These are phyloP conservation scores for Verbascum thapsus DNA, from an alignment of 257 asterid genomes.

Conservation along the genomic window DNA sequence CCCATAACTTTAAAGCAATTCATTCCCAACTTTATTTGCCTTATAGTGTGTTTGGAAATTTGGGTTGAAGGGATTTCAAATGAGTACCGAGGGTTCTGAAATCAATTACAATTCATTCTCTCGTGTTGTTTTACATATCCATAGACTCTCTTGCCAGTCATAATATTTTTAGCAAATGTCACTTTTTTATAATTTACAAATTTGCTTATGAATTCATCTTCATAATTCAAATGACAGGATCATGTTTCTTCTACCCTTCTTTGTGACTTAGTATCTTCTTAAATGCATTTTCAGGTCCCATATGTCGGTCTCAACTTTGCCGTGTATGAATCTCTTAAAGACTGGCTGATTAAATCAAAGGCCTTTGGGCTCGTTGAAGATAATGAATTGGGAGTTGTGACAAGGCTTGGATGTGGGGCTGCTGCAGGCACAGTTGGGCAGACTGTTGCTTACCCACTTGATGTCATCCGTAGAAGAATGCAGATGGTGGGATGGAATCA, in stretches of 20 bases:
- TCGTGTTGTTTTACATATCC: no score
- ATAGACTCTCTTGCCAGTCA: no score
- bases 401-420: conserved; percentile 94
- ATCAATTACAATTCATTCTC: no score
- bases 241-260: conserved; percentile 1
- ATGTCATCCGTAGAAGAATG: conserved; percentile 95
- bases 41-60: no score
- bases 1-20: no score
- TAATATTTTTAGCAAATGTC: no score
- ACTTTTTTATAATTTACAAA: no score
- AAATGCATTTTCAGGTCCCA: conserved; percentile 69
- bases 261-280: conserved; percentile 14
- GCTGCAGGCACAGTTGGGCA: conserved; percentile 97
- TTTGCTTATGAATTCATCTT: no score
- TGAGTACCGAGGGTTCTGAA: no score
- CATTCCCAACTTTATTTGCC: no score
- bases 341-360: conserved; percentile 69
- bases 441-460: conserved; percentile 97
- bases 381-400: conserved; percentile 75
- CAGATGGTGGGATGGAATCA: conserved; percentile 99
- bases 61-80: no score
- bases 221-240: neutral
- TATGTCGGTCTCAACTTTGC: conserved; percentile 98
- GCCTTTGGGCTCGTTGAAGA: conserved; percentile 74
- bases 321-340: conserved; percentile 94